Evolutionary conservation across 2,329 filamentous ascomycete species (phyloP), one percentile per base, ranked within the genome.

Genomic region (Penicillium sp.): DNA sequence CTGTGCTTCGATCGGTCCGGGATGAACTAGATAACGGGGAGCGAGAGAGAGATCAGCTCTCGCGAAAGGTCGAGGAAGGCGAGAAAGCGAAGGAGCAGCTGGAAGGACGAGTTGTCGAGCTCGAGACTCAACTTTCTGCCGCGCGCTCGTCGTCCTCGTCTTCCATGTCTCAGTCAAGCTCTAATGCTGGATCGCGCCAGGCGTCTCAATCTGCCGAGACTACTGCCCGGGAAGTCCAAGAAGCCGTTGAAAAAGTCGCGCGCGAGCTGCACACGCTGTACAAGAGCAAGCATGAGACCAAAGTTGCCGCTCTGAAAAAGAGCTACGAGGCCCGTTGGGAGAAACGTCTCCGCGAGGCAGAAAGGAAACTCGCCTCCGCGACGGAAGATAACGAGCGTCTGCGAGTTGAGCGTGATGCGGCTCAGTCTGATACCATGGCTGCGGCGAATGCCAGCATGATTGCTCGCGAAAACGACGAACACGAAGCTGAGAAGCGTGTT

Each of bases 211-310:
- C 71, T 2, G 64, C 72, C 9, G 74, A 81, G 50, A 78, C 82
- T 27, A 79, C 83, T 36, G 81, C 78, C 43, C 76, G 79, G 40
- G 92, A 96, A 64, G 89, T 96, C 51, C 93, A 97, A 71, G 83
- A 90, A 46, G 89, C 90, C 1, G 89, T 94, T 22, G 92, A 96
- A 76, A 92, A 93, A 65, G 92, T 98, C 41, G 93, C 94, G n/a
- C 86, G 92, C 33, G 95, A 99, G 72, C 83, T 99, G 41, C 95
- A 99, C 73, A 84, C 89, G 0, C 83, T 96, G 11, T 99, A 99
- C 84, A 98, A 97, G 80, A 88, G 89, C 72, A 99, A 99, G 79
- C 95, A 99, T 74, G 94, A 98, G 79, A 91, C 89, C 62, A 99
- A 99, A 80, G 94, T 98, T 46, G 86, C 91, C 1, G 94, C 93